phyloP scores from a whole-genome alignment of 768 basidiomycete genomes.

The Imleria badia region DNA sequence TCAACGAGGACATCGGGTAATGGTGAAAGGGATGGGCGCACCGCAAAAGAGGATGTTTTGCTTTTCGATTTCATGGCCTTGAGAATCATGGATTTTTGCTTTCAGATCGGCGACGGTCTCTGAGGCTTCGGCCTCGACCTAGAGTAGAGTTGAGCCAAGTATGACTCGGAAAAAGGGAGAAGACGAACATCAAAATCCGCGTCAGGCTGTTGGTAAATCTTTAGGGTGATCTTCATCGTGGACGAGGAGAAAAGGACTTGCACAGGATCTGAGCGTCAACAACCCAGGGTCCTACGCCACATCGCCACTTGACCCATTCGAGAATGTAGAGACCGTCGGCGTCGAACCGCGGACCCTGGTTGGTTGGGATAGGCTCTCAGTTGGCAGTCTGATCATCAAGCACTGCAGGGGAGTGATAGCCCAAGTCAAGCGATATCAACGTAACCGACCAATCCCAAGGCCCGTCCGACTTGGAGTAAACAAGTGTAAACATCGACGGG shows the following conservation, averaged over 20 bases:
- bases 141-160: neutral
- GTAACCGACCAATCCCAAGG: too few relatives aligned
- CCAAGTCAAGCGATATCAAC: too few relatives aligned
- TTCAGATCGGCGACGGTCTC: slow-evolving; percentile 7
- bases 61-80: neutral
- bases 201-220: slow-evolving; percentile 1
- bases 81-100: neutral
- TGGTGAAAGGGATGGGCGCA: neutral
- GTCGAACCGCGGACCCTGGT: too few relatives aligned
- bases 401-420: too few relatives aligned
- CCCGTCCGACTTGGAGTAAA: neutral
- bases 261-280: slow-evolving; percentile 5
- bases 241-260: neutral
- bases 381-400: neutral
- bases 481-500: too few relatives aligned
- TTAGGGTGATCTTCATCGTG: slow-evolving; percentile 7
- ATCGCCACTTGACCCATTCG: neutral
- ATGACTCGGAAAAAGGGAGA: neutral
- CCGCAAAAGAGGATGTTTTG: slow-evolving; percentile 2
- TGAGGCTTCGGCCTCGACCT: slow-evolving; percentile 6
- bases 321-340: too few relatives aligned
- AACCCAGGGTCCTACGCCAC: neutral
- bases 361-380: neutral
- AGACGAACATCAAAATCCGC: slow-evolving; percentile 1
- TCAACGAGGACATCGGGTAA: neutral